Base-by-base conservation (phyloP, 23 red algal species). In the Gracilaria gracilis region DNA sequence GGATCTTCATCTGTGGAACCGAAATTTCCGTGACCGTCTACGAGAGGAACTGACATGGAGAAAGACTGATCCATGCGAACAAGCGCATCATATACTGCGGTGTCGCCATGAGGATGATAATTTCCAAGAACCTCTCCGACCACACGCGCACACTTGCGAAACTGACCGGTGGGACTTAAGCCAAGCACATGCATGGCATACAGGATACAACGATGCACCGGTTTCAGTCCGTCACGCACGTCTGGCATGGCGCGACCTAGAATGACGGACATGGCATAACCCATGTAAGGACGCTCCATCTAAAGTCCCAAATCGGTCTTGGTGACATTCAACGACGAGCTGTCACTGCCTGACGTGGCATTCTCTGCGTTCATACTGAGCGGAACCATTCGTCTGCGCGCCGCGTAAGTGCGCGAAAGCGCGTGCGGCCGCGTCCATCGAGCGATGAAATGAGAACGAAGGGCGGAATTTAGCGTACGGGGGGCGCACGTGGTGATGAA, bases 81-180 rank as follows among this genome's bases (percentile, higher is more conserved):
- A 15, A 99, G 90, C 14, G 97, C 97, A 80, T 99, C 97, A 84
- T 99, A 99, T 11, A 99, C 97, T 4, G 97, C 94, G 23, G 75
- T 93, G 54, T 99, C 97, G 13, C 97, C 97, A 47, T 99, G 97
- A 13, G 97, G 97, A 67, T 99, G 97, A 64, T 94, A 99, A 47
- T 96, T 1, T 96, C 97, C 6, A 99, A 93, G 25, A 93, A n/a
- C n/a, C n/a, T n/a, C n/a, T n/a, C n/a, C n/a, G n/a, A n/a, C n/a
- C n/a, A n/a, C n/a, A n/a, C n/a, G 97, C 28, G 97, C 97, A 66
- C 94, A 93, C 75, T 99, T 99, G 23, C 97, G 94, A 74, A 62
- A 96, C 82, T 64, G 94, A 36, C 86, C 79, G 25, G 49, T 62
- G 20, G 97, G 77, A 46, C 57, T 33, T 16, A 99, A 38, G 4